Base-by-base conservation (phyloP, 2,329 filamentous ascomycete genomes). In the Pseudogymnoascus sp. region DNA sequence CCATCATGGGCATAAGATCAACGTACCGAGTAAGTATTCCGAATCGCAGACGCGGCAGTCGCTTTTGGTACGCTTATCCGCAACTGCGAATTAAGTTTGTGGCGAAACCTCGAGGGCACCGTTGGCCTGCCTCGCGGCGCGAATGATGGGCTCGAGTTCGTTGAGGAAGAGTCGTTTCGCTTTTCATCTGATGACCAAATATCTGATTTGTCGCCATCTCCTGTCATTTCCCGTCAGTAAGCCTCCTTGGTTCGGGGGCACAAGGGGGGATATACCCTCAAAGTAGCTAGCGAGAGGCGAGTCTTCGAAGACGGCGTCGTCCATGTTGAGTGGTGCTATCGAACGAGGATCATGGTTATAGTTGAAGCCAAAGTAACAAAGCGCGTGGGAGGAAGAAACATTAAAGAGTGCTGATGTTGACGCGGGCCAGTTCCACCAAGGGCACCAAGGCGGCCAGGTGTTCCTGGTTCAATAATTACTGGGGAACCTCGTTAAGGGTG, bases 231-330 rank as follows among this genome's bases (percentile, higher is more conserved):
- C 37, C 11, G 5, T 37, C 57, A 37, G 18, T 58, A 39, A 58
- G 32, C 34, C 32, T 25, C n/a, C 25, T 60, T 57, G 37, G 66
- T 62, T 58, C 22, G 41, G 20, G 22, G 25, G 41, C 22, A 54
- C 50, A 62, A 59, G 60, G 61, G 68, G 63, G 64, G 38, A 75
- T 79, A 70, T 75, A 94, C 92, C 91, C 84, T 92, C 87, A 68
- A 97, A 85, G 77, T 94, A 94, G 70, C 89, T 86, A 72, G 91
- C 91, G 76, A 97, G 81, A 69, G 92, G 92, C 73, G 90, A 89
- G 77, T 91, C 86, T 77, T 94, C 85, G 76, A 89, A 89, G 68
- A 96, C 85, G 69, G 96, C 81, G 70, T 89, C 85, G 82, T 96
- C 92, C 92, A 97, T 94, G 66, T 65, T 66, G 67, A 63, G 62